Base-by-base conservation (phyloP, 148 eudicot species). In the Chenopodium quinoa region DNA sequence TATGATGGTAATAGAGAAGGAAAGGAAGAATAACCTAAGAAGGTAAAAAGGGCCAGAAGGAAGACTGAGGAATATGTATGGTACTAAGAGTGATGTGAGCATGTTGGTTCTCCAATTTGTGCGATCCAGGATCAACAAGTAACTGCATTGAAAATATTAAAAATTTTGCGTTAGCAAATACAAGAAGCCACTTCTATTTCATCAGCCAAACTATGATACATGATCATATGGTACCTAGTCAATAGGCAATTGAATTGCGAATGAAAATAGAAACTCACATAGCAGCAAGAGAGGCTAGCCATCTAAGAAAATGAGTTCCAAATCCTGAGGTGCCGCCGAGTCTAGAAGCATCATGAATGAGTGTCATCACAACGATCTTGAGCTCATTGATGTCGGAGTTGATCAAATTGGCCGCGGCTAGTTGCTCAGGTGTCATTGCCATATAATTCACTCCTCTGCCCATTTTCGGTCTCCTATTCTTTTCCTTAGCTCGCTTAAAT, bases 81-180 rank as follows among this genome's bases (percentile, higher is more conserved):
- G 98, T 27, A 95, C 87, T 75, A 95, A 80, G 27, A 93, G 97
- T 73, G 93, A 83, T 37, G 97, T 95, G 72, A 93, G 88, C 91
- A 95, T 93, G 88, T 95, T 93, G 52, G 92, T 88, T 87, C 91
- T 95, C 98, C 97, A 95, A 76, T 95, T 88, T 27, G 98, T 95
- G 50, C 96, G 88, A 81, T 93, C 98, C 89, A 95, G 77, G 65
- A 93, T 87, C 91, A 95, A 72, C 94, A 95, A 85, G 78, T 95
- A 95, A 62, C 98, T 95, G 96, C 89, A 88, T 62, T 69, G 9
- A 25, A 56, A 56, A 11, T 17, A 17, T 4, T 2, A 75, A 3
- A 3, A 8, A 29, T 27, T 3, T 9, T 13, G 37, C 69, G 10
- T 25, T 65, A 65, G 29, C 2, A 9, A n/a, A 25, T 65, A 13